Conservation (phyloP, 2,329 filamentous ascomycete genomes). For the Penicillium polonicum region DNA sequence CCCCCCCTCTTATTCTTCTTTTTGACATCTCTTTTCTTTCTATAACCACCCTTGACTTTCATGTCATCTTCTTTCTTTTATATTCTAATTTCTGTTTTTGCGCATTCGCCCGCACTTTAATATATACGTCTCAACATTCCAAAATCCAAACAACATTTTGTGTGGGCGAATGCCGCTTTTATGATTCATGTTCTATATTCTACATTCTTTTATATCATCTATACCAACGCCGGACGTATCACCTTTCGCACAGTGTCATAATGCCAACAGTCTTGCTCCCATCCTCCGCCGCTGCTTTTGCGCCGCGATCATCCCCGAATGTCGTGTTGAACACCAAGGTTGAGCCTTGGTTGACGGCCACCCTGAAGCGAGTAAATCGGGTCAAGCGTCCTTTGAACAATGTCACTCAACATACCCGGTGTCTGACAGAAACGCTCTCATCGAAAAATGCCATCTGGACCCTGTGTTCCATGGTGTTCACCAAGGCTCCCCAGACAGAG, state of each 20-base stretch:
- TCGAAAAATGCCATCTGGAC: slow-evolving; percentile 91
- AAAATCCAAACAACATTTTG: slow-evolving; percentile 16
- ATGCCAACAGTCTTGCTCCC: slow-evolving; percentile 95
- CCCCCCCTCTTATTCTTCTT: slow-evolving; percentile 16
- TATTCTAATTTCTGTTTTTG: slow-evolving; percentile 29
- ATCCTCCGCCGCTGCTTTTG: slow-evolving; percentile 93
- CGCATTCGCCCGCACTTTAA: slow-evolving; percentile 40
- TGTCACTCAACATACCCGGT: slow-evolving; percentile 90
- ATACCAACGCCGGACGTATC: slow-evolving; percentile 48
- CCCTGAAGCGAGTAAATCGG: slow-evolving; percentile 92
- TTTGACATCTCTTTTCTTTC: slow-evolving; percentile 12
- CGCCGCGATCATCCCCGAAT: slow-evolving; percentile 88
- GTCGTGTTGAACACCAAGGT: slow-evolving; percentile 90
- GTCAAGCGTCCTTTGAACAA: slow-evolving; percentile 97
- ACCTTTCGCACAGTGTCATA: slow-evolving; percentile 50
- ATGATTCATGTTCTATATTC: slow-evolving; percentile 30
- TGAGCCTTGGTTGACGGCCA: slow-evolving; percentile 95
- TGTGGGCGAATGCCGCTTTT: slow-evolving; percentile 43
- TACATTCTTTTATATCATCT: slow-evolving; percentile 45
- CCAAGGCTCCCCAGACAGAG: slow-evolving; percentile 83
- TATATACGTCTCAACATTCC: slow-evolving; percentile 26
- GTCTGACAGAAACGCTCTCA: slow-evolving; percentile 90
- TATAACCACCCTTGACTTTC: slow-evolving; percentile 17
- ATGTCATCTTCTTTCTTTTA: slow-evolving; percentile 28
- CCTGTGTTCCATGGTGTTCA: slow-evolving; percentile 85